A percentile compares a stretch with the other conserved stretches of the same genome.
Conservation (phyloP, 192 early-diverging fungal species). For the Neocallimastix lanati region DNA sequence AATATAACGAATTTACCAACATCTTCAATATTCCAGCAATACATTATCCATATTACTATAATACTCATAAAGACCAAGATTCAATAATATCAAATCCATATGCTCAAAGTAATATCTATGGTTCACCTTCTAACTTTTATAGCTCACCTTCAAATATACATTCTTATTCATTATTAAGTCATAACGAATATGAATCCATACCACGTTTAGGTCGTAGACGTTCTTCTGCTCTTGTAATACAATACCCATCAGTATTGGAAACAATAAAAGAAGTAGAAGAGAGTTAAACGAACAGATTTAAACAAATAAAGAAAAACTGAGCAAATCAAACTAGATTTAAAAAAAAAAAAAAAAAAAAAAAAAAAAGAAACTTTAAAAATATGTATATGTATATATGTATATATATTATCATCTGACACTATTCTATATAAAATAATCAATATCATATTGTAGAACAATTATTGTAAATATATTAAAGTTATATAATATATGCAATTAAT, state of each 20-base stretch:
- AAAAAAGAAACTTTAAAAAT: too few species aligned
- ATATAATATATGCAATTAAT: too few species aligned
- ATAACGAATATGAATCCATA: not conserved
- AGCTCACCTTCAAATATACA: not conserved
- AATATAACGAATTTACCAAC: not conserved
- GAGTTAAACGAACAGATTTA: too few species aligned
- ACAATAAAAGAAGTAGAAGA: not conserved
- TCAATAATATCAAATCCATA: not conserved
- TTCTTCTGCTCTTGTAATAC: not conserved
- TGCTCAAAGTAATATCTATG: not conserved
- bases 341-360: too few species aligned
- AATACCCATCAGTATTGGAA: not conserved
- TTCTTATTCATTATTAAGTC: not conserved
- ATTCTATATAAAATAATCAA: too few species aligned
- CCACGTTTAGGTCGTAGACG: not conserved
- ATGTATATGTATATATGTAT: too few species aligned
- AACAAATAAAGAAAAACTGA: too few species aligned
- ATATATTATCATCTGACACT: too few species aligned
- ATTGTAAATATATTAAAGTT: too few species aligned
- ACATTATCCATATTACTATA: not conserved
- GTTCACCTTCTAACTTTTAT: not conserved
- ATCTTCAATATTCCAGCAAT: not conserved
- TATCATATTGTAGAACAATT: too few species aligned
- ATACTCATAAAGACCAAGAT: not conserved
- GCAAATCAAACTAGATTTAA: too few species aligned